phyloP scores from a whole-genome alignment of 495 filamentous ascomycete genomes.

The Neurospora sp. region DNA sequence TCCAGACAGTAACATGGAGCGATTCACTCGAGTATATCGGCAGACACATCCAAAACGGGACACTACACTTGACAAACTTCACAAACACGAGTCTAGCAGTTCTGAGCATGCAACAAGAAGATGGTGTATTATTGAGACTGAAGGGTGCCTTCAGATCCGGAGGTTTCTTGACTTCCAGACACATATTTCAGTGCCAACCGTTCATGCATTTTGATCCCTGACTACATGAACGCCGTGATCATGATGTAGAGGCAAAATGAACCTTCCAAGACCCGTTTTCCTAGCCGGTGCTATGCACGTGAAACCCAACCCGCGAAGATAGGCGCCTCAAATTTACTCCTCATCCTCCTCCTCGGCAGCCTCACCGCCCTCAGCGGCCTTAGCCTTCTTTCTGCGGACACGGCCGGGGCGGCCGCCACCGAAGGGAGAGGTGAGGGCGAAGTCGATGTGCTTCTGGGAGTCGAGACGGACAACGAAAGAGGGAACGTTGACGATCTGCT shows the following conservation, averaged over 20 bases:
- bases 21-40: background rate
- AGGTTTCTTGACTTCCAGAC: slow-evolving; percentile 5
- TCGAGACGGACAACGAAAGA: slow-evolving; percentile 99
- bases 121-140: slow-evolving; percentile 7
- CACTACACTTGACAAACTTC: background rate
- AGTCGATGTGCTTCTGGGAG: slow-evolving; percentile 99
- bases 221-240: slow-evolving; percentile 23
- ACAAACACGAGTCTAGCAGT: background rate
- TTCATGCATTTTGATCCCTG: slow-evolving; percentile 21
- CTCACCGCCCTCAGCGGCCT: slow-evolving; percentile 84
- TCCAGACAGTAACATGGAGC: background rate
- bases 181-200: slow-evolving; percentile 11
- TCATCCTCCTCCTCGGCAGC: slow-evolving; percentile 80
- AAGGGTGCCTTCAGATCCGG: slow-evolving; percentile 4
- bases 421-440: slow-evolving; percentile 91
- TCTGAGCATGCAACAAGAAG: background rate
- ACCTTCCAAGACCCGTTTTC: slow-evolving; percentile 28
- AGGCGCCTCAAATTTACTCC: slow-evolving; percentile 44
- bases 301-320: slow-evolving; percentile 17
- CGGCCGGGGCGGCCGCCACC: slow-evolving; percentile 94
- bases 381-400: slow-evolving; percentile 98
- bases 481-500: slow-evolving; percentile 99
- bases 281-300: slow-evolving; percentile 26
- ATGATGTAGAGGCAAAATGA: slow-evolving; percentile 20
- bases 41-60: background rate